Evolutionary conservation across 2,329 filamentous ascomycete species (phyloP).

Genomic region (Aspergillus carbonarius): DNA sequence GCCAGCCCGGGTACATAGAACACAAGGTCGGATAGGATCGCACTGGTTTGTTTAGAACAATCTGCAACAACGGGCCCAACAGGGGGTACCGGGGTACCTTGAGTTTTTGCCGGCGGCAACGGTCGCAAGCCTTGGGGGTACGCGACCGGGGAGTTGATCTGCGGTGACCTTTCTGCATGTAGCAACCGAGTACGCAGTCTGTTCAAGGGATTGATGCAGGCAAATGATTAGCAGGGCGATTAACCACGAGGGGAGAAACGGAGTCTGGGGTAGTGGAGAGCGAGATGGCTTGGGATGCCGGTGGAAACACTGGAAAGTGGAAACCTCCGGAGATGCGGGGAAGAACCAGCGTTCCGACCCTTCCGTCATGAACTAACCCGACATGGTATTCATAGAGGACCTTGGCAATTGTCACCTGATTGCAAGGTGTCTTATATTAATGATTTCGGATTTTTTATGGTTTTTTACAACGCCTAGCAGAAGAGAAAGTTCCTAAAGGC

Average conservation of each 20-base stretch:
- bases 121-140: background rate
- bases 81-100: too few relatives aligned
- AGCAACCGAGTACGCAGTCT: background rate
- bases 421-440: too few relatives aligned
- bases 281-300: background rate
- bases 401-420: too few relatives aligned
- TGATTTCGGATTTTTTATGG: too few relatives aligned
- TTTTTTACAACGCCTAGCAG: too few relatives aligned
- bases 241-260: too few relatives aligned
- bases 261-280: background rate
- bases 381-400: too few relatives aligned
- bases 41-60: background rate
- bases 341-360: background rate
- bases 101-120: constrained; percentile 4
- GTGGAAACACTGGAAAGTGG: background rate
- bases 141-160: background rate
- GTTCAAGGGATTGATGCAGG: too few relatives aligned
- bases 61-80: too few relatives aligned
- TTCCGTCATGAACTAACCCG: too few relatives aligned
- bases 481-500: too few relatives aligned
- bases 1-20: background rate
- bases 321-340: background rate
- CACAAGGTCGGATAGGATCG: background rate
- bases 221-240: too few relatives aligned
- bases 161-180: background rate